Base-by-base conservation (phyloP, 2,329 filamentous ascomycete genomes). In the Coniella vitis region DNA sequence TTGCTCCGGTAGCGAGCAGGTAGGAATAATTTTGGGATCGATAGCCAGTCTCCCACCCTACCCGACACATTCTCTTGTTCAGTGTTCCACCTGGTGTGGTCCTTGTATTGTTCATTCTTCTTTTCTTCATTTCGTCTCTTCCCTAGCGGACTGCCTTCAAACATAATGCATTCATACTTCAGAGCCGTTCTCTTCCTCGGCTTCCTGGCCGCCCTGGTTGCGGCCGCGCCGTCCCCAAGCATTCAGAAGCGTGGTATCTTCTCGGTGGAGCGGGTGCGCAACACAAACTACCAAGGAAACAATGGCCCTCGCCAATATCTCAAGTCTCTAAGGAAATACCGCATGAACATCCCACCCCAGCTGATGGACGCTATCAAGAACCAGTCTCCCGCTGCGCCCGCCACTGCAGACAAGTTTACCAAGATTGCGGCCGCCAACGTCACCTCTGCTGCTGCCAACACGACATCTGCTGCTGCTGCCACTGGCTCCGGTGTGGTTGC, bases 321-420 rank as follows among this genome's bases (percentile, higher is more conserved):
- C 44, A 86, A 79, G 65, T 79, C 84, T 14, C 83, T 85, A 63
- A 67, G 72, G 57, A 90, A 90, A 63, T 89, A 76, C 64, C 75
- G 77, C 54, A 75, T 83, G 65, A 65, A 68, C 34, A 65, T 76
- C 39, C 66, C 72, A 2, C 57, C 68, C 2, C 66, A 65, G 7
- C 61, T 75, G 45, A 59, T 71, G 44, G 69, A 67, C 29, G 64
- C 64, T 25, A 53, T 68, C 34, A 61, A 58, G 37, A 58, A 55
- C 8, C 54, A 53, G 29, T 48, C 54, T 12, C 29, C 21, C n/a
- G 51, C 51, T 4, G 51, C 55, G 4, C 53, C 56, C 9, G 25
- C 53, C 37, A 51, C 53, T 10, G 55, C 44, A 3, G 49, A 49
- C 42, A 49, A 49, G 44, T 32, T 48, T 17, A 43, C 40, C 38